Base-by-base conservation (phyloP, 2,329 filamentous ascomycete genomes). In the Ramularia endophylla region DNA sequence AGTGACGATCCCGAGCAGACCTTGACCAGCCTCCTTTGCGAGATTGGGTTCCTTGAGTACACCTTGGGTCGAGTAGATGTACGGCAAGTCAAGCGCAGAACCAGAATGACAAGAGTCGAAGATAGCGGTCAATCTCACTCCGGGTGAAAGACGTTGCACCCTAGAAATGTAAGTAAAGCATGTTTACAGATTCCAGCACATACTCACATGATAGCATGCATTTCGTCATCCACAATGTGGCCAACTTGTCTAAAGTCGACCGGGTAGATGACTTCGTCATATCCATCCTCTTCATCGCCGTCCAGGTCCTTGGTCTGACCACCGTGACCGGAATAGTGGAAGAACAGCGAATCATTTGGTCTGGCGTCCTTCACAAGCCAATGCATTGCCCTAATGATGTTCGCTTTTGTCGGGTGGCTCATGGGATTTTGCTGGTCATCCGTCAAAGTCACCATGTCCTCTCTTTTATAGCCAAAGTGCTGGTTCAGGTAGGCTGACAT, bases 351-450 rank as follows among this genome's bases (percentile, higher is more conserved):
- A 62, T 97, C 90, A 61, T 95, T 94, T 0, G 88, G 85, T 43
- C 78, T 78, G 4, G 90, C 89, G 60, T 95, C 89, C 67, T 95
- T 95, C 43, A 95, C 87, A 15, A 97, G 71, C 90, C 90, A 97
- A 63, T 95, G 89, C 90, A 97, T 97, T 20, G 90, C 90, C 39
- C 90, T 79, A 27, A 97, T 66, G 41, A 97, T 94, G 61, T 97
- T 97, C 53, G 87, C 85, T 65, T 95, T 95, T 4, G 88, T 95
- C 7, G 90, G 90, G 68, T 95, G 87, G 66, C 87, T 94, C 85
- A 95, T 94, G 18, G 87, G 87, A 56, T 95, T 95, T 63, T 95
- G 87, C 69, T 95, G 89, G 62, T 97, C 90, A 61, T 97, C 90
- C 28, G 90, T 95, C 62, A 97, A 75, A 48, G 92, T 82, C 15